Evolutionary conservation across 2,329 filamentous ascomycete species (phyloP).

Genomic region (Leptodontidium sp.): DNA sequence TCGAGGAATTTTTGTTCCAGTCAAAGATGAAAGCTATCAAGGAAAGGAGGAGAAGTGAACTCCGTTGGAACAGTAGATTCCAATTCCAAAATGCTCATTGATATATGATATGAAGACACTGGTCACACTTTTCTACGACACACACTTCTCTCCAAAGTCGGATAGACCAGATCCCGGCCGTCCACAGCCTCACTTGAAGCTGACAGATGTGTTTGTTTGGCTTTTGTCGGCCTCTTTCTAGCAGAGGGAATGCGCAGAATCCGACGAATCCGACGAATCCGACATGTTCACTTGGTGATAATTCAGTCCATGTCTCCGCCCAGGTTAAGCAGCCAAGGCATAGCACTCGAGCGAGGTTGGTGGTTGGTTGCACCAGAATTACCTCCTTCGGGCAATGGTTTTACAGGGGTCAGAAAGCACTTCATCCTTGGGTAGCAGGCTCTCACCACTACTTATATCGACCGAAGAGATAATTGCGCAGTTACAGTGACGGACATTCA

Average conservation of each 20-base stretch:
- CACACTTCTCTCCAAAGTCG: background rate
- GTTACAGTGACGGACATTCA: background rate
- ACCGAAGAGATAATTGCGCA: background rate
- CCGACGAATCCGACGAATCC: slow-evolving; percentile 14
- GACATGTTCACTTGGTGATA: background rate
- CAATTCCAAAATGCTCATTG: no score
- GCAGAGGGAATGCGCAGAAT: background rate
- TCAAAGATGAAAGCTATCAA: background rate
- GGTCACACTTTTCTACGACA: background rate
- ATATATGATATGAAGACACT: background rate
- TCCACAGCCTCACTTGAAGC: background rate
- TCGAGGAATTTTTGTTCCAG: no score
- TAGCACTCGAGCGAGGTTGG: background rate
- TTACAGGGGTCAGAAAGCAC: background rate
- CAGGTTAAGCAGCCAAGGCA: no score
- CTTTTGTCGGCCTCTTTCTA: background rate
- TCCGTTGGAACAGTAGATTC: no score
- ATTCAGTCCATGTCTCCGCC: background rate
- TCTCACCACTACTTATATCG: background rate
- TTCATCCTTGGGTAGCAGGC: background rate
- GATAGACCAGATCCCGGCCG: background rate
- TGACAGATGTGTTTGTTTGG: background rate
- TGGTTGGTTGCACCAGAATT: slow-evolving; percentile 14
- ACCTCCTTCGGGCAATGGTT: background rate
- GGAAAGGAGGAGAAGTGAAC: background rate